phyloP scores from a whole-genome alignment of 345 rosid genomes.

The Arabidopsis arenosa region DNA sequence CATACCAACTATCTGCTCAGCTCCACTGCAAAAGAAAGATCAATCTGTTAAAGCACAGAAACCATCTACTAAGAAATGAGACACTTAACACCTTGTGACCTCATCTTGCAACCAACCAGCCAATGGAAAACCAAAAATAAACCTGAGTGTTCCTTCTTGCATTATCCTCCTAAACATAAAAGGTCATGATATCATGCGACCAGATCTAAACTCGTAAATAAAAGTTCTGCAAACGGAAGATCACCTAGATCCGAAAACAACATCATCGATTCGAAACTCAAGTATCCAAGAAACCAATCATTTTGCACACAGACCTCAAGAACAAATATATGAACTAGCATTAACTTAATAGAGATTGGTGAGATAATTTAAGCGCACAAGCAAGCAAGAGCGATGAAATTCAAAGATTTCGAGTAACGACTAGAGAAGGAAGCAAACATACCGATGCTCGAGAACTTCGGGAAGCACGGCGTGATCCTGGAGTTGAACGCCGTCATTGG shows the following conservation, averaged over 20 bases:
- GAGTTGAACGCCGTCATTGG: slow-evolving; percentile 19
- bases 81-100: background rate
- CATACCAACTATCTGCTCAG: slow-evolving; percentile 45
- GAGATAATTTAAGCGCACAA: slow-evolving; percentile 2
- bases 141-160: slow-evolving; percentile 25
- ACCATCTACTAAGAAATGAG: background rate
- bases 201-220: background rate
- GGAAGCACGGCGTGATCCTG: slow-evolving; percentile 25
- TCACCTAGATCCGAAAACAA: slow-evolving; percentile 17
- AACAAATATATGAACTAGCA: slow-evolving; percentile 11
- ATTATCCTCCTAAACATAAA: slow-evolving; percentile 18
- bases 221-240: background rate
- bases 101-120: slow-evolving; percentile 17
- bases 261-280: slow-evolving; percentile 5
- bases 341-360: background rate
- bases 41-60: slow-evolving; percentile 4
- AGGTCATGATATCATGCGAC: slow-evolving; percentile 22
- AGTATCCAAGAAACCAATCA: background rate
- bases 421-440: slow-evolving; percentile 20
- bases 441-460: slow-evolving; percentile 31
- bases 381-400: slow-evolving; percentile 16
- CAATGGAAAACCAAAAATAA: background rate
- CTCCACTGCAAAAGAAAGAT: slow-evolving; percentile 43
- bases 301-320: background rate
- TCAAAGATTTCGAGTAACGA: background rate